These are phyloP conservation scores for Lathyrus aphaca DNA, from an alignment of 306 rosid species.

Conservation along the genomic window DNA sequence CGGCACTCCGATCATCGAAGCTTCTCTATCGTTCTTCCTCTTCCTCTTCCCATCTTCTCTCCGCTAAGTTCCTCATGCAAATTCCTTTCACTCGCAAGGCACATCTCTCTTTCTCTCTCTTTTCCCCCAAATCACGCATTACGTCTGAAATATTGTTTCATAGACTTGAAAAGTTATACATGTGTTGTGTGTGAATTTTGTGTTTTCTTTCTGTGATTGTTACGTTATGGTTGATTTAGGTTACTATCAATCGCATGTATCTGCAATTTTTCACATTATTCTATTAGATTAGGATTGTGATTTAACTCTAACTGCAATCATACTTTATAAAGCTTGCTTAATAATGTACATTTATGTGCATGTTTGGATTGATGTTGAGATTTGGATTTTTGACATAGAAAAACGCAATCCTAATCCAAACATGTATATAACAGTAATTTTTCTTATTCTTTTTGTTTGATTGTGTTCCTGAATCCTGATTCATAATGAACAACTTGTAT, in stretches of 20 bases:
- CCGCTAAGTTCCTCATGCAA: slow-evolving; percentile 23
- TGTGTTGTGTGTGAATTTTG: background rate
- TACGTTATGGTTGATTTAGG: background rate
- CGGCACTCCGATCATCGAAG: slow-evolving; percentile 41
- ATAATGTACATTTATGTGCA: too few species aligned
- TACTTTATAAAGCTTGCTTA: too few species aligned
- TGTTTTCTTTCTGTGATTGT: background rate
- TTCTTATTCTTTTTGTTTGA: too few species aligned
- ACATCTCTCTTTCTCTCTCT: background rate
- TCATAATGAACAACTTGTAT: too few species aligned
- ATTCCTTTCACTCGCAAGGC: slow-evolving; percentile 58
- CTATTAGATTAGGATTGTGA: background rate
- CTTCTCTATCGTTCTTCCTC: slow-evolving; percentile 40
- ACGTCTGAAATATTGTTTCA: background rate
- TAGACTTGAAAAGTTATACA: background rate
- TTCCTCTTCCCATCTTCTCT: slow-evolving; percentile 32
- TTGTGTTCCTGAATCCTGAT: too few species aligned
- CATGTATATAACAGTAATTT: too few species aligned
- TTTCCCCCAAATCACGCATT: background rate
- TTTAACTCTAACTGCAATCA: too few species aligned
- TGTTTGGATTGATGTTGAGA: too few species aligned
- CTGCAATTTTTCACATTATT: slow-evolving; percentile 9
- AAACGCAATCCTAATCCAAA: too few species aligned
- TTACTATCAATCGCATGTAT: background rate
- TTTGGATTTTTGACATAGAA: too few species aligned